phyloP scores from a whole-genome alignment of 31 red algal genomes.

The Porphyra umbilicalis region DNA sequence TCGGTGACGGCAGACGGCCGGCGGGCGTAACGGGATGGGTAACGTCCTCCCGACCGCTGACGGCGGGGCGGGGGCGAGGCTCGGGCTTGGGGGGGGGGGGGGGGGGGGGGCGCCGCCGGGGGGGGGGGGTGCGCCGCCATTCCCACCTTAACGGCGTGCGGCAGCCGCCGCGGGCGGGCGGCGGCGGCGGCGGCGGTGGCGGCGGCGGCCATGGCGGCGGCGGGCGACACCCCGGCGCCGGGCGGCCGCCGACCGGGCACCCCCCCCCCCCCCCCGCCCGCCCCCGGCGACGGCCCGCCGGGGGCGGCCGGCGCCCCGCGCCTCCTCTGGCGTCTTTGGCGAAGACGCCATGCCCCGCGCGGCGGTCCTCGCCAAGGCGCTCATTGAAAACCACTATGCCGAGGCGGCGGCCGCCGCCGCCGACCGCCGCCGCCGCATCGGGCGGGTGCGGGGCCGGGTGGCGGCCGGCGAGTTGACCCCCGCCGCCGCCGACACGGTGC shows the following conservation, averaged over 20 bases:
- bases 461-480: conserved; percentile 36
- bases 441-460: conserved; percentile 36
- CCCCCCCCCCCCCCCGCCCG: conserved; percentile 9
- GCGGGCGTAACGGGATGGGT: not conserved
- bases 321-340: not conserved
- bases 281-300: not conserved
- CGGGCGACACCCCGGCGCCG: conserved; percentile 17
- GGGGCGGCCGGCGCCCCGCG: not conserved
- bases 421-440: conserved; percentile 40
- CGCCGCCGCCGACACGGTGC: conserved; percentile 13
- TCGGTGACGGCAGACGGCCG: not conserved
- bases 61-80: not conserved
- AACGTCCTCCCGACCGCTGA: not conserved
- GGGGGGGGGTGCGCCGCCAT: too few relatives aligned
- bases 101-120: too few relatives aligned
- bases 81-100: too few relatives aligned
- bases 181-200: too few relatives aligned
- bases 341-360: conserved; percentile 49
- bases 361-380: conserved; percentile 74
- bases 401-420: conserved; percentile 52
- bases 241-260: not conserved
- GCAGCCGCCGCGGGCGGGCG: too few relatives aligned
- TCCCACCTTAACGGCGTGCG: too few relatives aligned
- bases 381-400: conserved; percentile 93
- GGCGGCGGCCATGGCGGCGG: too few relatives aligned